These are phyloP conservation scores for Coemansia sp. DNA, from an alignment of 192 early-diverging fungal genomes.

Conservation along the genomic window DNA sequence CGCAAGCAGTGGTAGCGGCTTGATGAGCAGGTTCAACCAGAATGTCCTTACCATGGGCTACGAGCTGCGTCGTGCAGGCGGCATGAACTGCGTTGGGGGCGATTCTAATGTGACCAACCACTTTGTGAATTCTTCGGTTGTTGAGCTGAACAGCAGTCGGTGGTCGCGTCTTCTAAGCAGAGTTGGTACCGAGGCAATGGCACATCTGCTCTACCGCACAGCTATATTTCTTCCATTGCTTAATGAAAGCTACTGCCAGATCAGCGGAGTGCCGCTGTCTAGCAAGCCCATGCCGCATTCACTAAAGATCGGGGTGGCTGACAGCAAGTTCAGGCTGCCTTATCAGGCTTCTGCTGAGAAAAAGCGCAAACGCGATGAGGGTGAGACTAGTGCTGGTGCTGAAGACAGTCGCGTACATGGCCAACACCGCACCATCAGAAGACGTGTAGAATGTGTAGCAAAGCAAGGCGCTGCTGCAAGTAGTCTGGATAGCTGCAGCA, in stretches of 20 bases:
- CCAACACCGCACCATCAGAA: background rate
- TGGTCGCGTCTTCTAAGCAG: conserved; percentile 35
- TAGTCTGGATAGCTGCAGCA: background rate
- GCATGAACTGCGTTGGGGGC: conserved; percentile 30
- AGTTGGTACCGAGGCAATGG: conserved; percentile 34
- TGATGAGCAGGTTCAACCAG: background rate
- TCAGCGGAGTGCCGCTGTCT: conserved; percentile 33
- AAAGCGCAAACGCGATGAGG: conserved; percentile 19
- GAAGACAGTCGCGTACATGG: background rate
- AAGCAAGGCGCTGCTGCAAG: background rate
- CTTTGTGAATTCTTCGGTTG: conserved; percentile 39
- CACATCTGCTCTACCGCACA: conserved; percentile 24
- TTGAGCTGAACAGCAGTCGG: conserved; percentile 25
- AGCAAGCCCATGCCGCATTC: conserved; percentile 8
- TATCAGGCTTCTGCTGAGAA: background rate
- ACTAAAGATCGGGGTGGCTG: conserved; percentile 8
- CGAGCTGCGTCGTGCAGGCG: conserved; percentile 12
- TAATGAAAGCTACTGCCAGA: conserved; percentile 32
- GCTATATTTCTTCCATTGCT: conserved; percentile 38
- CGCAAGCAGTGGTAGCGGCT: background rate
- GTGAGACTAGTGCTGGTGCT: background rate
- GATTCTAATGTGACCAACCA: conserved; percentile 22
- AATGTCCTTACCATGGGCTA: conserved; percentile 46
- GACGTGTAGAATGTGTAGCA: background rate
- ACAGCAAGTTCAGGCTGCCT: conserved; percentile 1